Evolutionary conservation across 257 asterid species (phyloP).

Genomic region (Ophiorrhiza pumila): DNA sequence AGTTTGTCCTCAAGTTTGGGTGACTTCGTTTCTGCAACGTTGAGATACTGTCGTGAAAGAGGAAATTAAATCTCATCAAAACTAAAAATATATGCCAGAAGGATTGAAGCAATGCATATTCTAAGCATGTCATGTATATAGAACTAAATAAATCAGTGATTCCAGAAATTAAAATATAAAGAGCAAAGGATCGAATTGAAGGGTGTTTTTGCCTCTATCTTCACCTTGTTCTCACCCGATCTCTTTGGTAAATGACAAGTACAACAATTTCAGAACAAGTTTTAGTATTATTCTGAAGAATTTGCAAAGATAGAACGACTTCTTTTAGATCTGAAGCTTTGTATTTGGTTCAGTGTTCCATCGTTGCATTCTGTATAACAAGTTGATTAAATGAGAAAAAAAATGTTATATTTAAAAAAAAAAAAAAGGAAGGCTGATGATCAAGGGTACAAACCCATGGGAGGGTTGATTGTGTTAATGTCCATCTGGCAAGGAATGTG

Average conservation of each 20-base stretch:
- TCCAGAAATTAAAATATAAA: no score
- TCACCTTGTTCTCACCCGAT: conserved; percentile 43
- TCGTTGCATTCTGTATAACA: conserved; percentile 27
- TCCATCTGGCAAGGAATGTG: conserved; percentile 26
- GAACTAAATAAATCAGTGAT: no score
- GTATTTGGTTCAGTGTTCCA: conserved; percentile 35
- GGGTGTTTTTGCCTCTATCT: no score
- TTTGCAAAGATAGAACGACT: conserved; percentile 55
- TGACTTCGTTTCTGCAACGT: conserved; percentile 10
- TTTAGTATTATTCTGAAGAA: conserved; percentile 47
- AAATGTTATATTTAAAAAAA: no score
- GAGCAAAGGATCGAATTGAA: no score
- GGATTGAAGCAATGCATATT: no score
- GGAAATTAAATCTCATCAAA: not conserved
- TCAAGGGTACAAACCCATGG: conserved; percentile 84
- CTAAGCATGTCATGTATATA: no score
- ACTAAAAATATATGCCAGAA: not conserved
- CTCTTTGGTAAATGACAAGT: conserved; percentile 64
- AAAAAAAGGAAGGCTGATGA: conserved; percentile 12
- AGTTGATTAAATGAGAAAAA: no score
- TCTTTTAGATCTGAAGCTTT: conserved; percentile 39
- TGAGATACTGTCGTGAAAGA: conserved; percentile 1
- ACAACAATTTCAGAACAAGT: conserved; percentile 43
- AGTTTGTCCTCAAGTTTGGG: conserved; percentile 10
- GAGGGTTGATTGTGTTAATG: conserved; percentile 64